phyloP scores from a whole-genome alignment of 495 filamentous ascomycete species.

The Recurvomyces mirabilis region DNA sequence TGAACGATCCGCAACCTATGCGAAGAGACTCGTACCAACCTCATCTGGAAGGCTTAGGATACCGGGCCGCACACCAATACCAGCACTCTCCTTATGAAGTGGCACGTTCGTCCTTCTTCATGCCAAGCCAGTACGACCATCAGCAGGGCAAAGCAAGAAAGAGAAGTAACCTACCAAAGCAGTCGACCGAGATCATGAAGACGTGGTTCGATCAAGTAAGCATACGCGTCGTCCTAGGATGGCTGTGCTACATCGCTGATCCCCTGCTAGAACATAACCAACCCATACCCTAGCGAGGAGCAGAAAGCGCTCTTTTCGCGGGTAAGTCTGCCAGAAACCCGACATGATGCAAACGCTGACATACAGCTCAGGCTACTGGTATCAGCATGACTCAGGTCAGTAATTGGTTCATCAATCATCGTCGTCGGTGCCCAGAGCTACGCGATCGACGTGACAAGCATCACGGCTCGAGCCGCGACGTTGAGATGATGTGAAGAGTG shows the following conservation, averaged over 20 bases:
- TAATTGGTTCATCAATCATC: conserved; percentile 24
- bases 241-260: too few species aligned
- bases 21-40: neutral
- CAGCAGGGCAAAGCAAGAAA: conserved; percentile 16
- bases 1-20: neutral
- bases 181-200: conserved; percentile 21
- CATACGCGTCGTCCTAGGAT: too few species aligned
- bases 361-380: conserved; percentile 15
- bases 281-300: conserved; percentile 21
- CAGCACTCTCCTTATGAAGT: conserved; percentile 1
- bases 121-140: conserved; percentile 18
- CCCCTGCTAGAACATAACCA: conserved; percentile 20
- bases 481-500: conserved; percentile 1
- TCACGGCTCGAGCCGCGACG: neutral
- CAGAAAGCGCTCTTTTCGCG: conserved; percentile 18
- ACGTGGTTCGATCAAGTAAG: conserved; percentile 21
- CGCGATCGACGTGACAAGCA: conserved; percentile 14
- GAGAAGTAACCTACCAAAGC: conserved; percentile 19
- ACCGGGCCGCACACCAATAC: neutral
- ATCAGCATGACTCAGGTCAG: conserved; percentile 23
- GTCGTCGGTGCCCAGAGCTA: conserved; percentile 18
- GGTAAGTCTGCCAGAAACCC: conserved; percentile 5
- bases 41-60: neutral
- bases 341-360: too few species aligned
- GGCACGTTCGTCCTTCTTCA: conserved; percentile 4